These are phyloP conservation scores for Xerocomus minutiporus DNA, from an alignment of 1,284 basidiomycete species.

Conservation along the genomic window DNA sequence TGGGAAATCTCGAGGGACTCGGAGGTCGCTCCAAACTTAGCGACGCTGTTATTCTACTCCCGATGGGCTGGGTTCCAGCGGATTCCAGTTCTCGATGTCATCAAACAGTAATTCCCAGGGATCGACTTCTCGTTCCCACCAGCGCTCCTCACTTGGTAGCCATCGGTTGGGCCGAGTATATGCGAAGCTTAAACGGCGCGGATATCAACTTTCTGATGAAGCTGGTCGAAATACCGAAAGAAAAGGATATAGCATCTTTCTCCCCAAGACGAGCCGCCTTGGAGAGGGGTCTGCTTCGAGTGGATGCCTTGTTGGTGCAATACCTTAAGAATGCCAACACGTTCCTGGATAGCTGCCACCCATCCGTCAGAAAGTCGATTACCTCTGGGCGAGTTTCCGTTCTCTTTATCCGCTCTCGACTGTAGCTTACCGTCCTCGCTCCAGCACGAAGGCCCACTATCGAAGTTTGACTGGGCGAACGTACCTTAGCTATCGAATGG, in stretches of 20 bases:
- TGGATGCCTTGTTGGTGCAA: not conserved
- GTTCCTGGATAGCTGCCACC: slow-evolving; percentile 7
- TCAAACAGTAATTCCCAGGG: not conserved
- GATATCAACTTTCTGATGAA: not conserved
- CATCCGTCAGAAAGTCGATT: not conserved
- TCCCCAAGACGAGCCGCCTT: not conserved
- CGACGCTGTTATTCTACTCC: not conserved
- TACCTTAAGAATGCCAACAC: slow-evolving; percentile 5
- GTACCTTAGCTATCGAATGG: not conserved
- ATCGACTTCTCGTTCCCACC: not conserved
- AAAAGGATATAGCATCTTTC: not conserved
- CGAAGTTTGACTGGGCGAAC: not conserved
- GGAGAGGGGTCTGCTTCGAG: slow-evolving; percentile 1
- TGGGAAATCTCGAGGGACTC: not conserved
- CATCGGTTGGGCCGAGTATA: not conserved
- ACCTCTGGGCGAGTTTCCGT: not conserved
- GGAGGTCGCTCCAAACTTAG: not conserved
- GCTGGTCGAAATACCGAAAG: not conserved
- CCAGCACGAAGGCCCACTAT: slow-evolving; percentile 5
- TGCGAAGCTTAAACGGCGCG: not conserved
- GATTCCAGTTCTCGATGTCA: not conserved
- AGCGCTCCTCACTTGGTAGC: not conserved
- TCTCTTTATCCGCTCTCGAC: not conserved
- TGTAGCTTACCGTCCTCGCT: not conserved
- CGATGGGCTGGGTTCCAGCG: not conserved